These are phyloP conservation scores for Neodidymelliopsis sp. DNA, from an alignment of 2,329 filamentous ascomycete genomes.

Conservation along the genomic window DNA sequence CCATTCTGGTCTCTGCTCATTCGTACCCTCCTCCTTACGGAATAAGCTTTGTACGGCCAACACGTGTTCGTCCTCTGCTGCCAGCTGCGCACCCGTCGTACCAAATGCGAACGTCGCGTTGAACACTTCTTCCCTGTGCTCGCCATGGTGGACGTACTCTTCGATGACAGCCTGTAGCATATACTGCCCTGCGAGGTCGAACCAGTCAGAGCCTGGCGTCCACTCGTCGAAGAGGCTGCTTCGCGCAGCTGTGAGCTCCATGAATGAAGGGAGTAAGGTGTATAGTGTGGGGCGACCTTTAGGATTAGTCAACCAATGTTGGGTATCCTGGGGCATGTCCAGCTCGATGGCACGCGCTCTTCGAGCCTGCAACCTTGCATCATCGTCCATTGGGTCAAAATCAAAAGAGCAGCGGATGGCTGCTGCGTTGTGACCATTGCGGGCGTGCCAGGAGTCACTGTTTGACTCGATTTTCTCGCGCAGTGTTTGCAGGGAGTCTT, in stretches of 20 bases:
- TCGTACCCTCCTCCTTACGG: constrained; percentile 38
- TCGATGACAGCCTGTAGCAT: constrained; percentile 61
- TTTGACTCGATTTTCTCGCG: too few species aligned
- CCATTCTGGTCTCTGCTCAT: constrained; percentile 48
- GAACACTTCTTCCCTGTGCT: constrained; percentile 46
- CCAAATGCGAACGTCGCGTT: constrained; percentile 58
- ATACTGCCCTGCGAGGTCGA: constrained; percentile 56
- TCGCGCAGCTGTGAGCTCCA: constrained; percentile 58
- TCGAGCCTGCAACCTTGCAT: constrained; percentile 38
- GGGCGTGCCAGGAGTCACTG: constrained; percentile 43
- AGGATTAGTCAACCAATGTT: constrained; percentile 40
- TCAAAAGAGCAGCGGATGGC: constrained; percentile 27
- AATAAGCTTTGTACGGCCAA: constrained; percentile 47
- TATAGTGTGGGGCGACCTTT: constrained; percentile 49
- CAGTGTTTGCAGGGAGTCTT: constrained; percentile 45
- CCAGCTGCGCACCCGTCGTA: constrained; percentile 37
- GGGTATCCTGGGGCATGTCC: constrained; percentile 33
- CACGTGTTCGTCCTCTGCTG: constrained; percentile 36
- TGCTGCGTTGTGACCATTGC: constrained; percentile 33
- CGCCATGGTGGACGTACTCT: constrained; percentile 53
- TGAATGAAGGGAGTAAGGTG: constrained; percentile 58
- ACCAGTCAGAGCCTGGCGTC: constrained; percentile 51
- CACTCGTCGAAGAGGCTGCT: constrained; percentile 41
- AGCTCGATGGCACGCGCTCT: constrained; percentile 34
- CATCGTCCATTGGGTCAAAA: constrained; percentile 37